phyloP scores from a whole-genome alignment of 305 asterid species.

The Ruellia speciosa region DNA sequence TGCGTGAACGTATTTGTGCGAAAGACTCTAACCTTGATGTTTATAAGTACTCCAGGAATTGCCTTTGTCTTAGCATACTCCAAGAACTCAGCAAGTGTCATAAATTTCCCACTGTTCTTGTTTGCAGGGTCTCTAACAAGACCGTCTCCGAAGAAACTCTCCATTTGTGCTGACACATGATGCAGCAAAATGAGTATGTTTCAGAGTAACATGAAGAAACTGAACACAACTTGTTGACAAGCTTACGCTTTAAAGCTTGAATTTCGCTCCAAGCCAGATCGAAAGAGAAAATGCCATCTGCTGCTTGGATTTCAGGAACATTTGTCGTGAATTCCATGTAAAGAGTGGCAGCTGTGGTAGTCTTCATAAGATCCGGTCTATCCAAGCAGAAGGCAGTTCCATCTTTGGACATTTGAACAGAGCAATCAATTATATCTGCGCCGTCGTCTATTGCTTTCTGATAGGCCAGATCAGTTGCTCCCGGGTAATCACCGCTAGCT shows the following conservation, averaged over 20 bases:
- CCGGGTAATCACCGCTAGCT: conserved; percentile 89
- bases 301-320: conserved; percentile 45
- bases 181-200: background rate
- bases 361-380: conserved; percentile 55
- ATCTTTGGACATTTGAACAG: conserved; percentile 83
- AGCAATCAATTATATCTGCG: conserved; percentile 78
- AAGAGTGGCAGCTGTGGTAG: conserved; percentile 62
- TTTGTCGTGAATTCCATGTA: conserved; percentile 42
- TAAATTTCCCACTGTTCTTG: conserved; percentile 66
- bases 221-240: background rate
- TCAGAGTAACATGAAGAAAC: background rate
- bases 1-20: background rate
- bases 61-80: conserved; percentile 58
- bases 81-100: conserved; percentile 68
- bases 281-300: conserved; percentile 75
- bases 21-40: conserved; percentile 32
- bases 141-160: conserved; percentile 33
- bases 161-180: conserved; percentile 57
- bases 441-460: conserved; percentile 86
- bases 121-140: conserved; percentile 58
- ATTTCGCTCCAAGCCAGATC: conserved; percentile 76
- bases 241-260: conserved; percentile 64
- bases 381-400: conserved; percentile 76
- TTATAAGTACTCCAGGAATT: conserved; percentile 50
- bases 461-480: conserved; percentile 76